These are phyloP conservation scores for Microbotryum violaceum DNA, from an alignment of 1,284 basidiomycete species.

Conservation along the genomic window DNA sequence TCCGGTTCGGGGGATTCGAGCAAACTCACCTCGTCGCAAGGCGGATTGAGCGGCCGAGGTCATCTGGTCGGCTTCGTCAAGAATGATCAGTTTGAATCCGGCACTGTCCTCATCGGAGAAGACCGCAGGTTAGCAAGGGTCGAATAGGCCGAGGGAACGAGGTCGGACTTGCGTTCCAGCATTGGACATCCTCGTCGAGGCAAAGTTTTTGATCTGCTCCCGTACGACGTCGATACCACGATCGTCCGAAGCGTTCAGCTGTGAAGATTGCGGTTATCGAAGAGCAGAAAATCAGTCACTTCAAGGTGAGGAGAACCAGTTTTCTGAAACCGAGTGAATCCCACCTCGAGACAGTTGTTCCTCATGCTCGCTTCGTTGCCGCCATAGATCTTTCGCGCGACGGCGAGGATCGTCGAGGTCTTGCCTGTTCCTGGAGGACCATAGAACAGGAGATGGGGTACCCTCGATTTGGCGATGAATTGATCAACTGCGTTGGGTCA, in stretches of 20 bases:
- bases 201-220: conserved; percentile 98
- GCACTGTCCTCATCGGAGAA: conserved; percentile 48
- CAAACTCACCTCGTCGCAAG: conserved; percentile 59
- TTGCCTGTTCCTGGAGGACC: conserved; percentile 96
- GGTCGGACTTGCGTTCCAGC: conserved; percentile 38
- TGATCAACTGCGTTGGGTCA: conserved; percentile 72
- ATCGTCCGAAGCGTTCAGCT: conserved; percentile 96
- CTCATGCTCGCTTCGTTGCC: conserved; percentile 40
- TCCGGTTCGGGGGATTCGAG: neutral
- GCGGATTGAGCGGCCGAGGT: conserved; percentile 95
- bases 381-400: conserved; percentile 89
- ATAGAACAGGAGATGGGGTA: conserved; percentile 95
- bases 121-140: conserved; percentile 3
- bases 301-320: neutral
- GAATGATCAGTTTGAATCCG: conserved; percentile 93
- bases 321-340: conserved; percentile 23
- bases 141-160: too few relatives aligned
- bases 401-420: conserved; percentile 94
- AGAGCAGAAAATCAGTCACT: neutral
- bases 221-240: conserved; percentile 96
- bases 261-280: neutral
- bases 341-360: conserved; percentile 91
- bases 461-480: conserved; percentile 87
- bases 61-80: conserved; percentile 99
- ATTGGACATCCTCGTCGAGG: conserved; percentile 82